Base-by-base conservation (phyloP, 805 yeast species). In the Ogataea pignaliae region DNA sequence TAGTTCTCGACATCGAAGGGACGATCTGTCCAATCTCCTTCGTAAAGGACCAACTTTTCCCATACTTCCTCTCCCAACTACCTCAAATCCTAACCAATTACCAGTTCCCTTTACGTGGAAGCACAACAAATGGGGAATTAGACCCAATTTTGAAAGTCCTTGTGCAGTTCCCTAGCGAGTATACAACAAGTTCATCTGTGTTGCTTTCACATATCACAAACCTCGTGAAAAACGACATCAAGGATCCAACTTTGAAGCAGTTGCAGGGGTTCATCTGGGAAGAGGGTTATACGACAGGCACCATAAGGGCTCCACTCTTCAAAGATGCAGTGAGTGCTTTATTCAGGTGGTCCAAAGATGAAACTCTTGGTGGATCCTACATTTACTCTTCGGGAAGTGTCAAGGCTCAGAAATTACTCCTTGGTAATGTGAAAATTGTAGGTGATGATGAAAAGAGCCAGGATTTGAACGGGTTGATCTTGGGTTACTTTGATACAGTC, bases 361-460 rank as follows among this genome's bases (percentile, higher is more conserved):
- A 48, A 1, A 21, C 45, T 1, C 52, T 50, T 29, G 43, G 51
- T 12, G 65, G 66, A 2, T 66, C 88, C 0, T 85, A 73, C 57
- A 88, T 90, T 15, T 90, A 90, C 65, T 88, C 97, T 0, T 85
- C 95, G 26, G 98, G 98, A 0, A 83, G 93, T 36, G 79, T 90
- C 18, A 76, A 81, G 46, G 97, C 97, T 0, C 98, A 90, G 55
- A 84, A 82, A 54, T 66, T 90, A 47, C 65, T 90, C 45, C 88
- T 90, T 57, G 73, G 72, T 0, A 76, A 85, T 59, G 90, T 85
- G 10, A 66, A 66, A 41, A 64, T 66, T 3, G 4, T 21, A 21
- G 26, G 26, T 21, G 63, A 64, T 10, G 61, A 56, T 9, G 42
- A 41, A 5, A 43, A 48, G 8, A 47, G 55, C 16, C 59, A 68